Conservation (phyloP, 2,329 filamentous ascomycete genomes). For the Ciborinia camelliae region DNA sequence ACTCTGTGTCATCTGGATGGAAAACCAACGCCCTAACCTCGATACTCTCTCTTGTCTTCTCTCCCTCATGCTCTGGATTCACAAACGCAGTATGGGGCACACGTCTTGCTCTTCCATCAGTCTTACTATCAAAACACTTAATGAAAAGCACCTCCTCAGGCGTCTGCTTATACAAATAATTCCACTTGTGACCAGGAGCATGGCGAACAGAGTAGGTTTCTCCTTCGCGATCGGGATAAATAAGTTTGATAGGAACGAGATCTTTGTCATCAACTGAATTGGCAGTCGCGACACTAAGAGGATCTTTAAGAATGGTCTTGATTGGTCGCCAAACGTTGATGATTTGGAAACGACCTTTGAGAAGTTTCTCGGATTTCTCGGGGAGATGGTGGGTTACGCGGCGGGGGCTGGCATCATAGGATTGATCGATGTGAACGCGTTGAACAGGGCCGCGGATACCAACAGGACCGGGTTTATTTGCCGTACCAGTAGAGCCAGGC, state of each 20-base stretch:
- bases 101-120: conserved; percentile 50
- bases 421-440: conserved; percentile 57
- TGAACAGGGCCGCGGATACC: conserved; percentile 45
- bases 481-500: not conserved
- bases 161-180: conserved; percentile 49
- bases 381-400: conserved; percentile 47
- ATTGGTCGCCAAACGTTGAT: conserved; percentile 55
- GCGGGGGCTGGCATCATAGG: conserved; percentile 44
- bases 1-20: conserved; percentile 25
- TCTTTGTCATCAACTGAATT: conserved; percentile 49
- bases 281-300: conserved; percentile 52
- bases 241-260: conserved; percentile 47
- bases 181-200: conserved; percentile 48
- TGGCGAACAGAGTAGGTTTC: conserved; percentile 33
- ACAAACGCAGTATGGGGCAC: conserved; percentile 56
- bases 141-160: conserved; percentile 56
- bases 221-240: conserved; percentile 33
- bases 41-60: conserved; percentile 50
- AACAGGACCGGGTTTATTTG: not conserved
- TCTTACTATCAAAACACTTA: conserved; percentile 60
- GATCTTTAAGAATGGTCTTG: conserved; percentile 50
- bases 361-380: conserved; percentile 43
- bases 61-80: conserved; percentile 44
- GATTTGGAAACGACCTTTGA: conserved; percentile 49
- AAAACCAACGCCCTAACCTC: conserved; percentile 55